phyloP scores from a whole-genome alignment of 1,139 yeast species.

The Candida labiduridarum region DNA sequence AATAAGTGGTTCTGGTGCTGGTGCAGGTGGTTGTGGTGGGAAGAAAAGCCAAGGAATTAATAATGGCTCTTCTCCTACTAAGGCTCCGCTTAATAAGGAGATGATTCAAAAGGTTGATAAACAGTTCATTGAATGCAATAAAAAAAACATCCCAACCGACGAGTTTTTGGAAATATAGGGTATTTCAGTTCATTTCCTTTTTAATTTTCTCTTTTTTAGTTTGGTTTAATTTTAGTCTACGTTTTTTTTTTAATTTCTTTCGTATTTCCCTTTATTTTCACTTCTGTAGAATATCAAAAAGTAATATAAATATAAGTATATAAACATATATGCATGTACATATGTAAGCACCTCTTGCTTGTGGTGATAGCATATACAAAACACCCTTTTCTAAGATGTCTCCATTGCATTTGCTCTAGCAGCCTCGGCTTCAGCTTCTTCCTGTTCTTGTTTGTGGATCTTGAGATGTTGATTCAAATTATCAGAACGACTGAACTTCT shows the following conservation, averaged over 20 bases:
- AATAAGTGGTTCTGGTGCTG: not conserved
- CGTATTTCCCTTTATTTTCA: not conserved
- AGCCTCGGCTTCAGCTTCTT: conserved; percentile 9
- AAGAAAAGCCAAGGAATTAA: not conserved
- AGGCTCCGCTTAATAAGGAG: not conserved
- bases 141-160: not conserved
- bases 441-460: conserved; percentile 56
- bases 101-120: conserved; percentile 4
- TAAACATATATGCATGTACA: not conserved
- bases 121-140: conserved; percentile 1
- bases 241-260: not conserved
- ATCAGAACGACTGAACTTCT: conserved; percentile 75
- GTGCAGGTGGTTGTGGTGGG: not conserved
- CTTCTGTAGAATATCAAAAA: conserved; percentile 1
- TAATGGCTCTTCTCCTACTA: conserved; percentile 1
- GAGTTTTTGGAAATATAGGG: conserved; percentile 2
- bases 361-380: too few species aligned
- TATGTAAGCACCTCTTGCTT: not conserved
- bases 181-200: conserved; percentile 1
- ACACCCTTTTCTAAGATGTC: not conserved
- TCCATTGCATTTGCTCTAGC: conserved; percentile 4
- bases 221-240: not conserved
- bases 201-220: not conserved
- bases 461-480: conserved; percentile 76
- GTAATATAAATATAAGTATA: not conserved